These are phyloP conservation scores for Talaromyces sp. DNA, from an alignment of 2,329 filamentous ascomycete genomes.

Conservation along the genomic window DNA sequence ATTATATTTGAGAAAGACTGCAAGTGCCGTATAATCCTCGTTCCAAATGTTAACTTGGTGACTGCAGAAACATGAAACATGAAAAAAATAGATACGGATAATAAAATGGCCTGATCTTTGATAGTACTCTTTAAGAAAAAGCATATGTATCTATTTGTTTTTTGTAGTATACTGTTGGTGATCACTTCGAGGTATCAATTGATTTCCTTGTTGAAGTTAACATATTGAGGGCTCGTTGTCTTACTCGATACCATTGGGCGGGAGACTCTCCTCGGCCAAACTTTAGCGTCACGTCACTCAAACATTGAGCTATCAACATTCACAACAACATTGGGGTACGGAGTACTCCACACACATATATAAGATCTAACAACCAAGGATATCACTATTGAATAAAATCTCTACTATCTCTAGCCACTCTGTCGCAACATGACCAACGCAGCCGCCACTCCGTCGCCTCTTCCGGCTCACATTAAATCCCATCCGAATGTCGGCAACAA, in stretches of 20 bases:
- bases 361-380: neutral
- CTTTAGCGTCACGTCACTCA: neutral
- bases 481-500: neutral
- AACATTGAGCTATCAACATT: neutral
- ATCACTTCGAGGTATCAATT: neutral
- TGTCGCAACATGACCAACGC: conserved; percentile 4
- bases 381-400: neutral
- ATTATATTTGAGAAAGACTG: too few species aligned
- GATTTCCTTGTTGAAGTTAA: neutral
- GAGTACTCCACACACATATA: neutral
- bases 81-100: too few species aligned
- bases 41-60: too few species aligned
- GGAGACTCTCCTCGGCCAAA: neutral
- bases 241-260: neutral
- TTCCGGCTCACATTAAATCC: conserved; percentile 1
- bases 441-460: conserved; percentile 4
- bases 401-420: neutral
- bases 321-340: neutral
- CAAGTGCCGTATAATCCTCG: too few species aligned
- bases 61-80: too few species aligned
- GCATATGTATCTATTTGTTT: too few species aligned
- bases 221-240: neutral
- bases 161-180: too few species aligned
- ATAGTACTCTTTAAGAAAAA: too few species aligned
- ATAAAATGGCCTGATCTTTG: too few species aligned